Percentiles rank a stretch among this genome's conserved stretches.
These are phyloP conservation scores for Skeletonema menzelii DNA, from an alignment of 108 stramenopile genomes.

Conservation along the genomic window DNA sequence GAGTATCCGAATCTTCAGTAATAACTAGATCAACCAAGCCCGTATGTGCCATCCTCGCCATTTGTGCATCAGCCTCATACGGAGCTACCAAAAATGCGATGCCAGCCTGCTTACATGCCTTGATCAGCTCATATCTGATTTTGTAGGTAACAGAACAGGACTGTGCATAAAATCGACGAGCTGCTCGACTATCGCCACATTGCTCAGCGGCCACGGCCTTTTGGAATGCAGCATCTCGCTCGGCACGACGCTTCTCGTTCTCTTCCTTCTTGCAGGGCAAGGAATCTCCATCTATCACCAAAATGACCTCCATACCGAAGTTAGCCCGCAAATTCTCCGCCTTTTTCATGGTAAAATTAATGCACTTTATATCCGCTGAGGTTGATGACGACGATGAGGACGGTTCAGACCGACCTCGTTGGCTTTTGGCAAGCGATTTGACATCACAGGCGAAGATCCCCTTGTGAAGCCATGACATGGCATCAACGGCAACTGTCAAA, in stretches of 20 bases:
- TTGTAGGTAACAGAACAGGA: constrained; percentile 61
- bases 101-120: constrained; percentile 34
- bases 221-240: constrained; percentile 45
- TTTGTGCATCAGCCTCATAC: constrained; percentile 91
- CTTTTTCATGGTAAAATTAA: constrained; percentile 52
- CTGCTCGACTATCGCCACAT: constrained; percentile 56
- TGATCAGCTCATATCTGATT: constrained; percentile 54
- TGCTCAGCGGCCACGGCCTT: constrained; percentile 47
- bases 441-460: constrained; percentile 53
- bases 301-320: constrained; percentile 55
- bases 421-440: constrained; percentile 36
- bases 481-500: constrained; percentile 57
- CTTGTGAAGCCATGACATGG: constrained; percentile 61
- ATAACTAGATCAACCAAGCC: constrained; percentile 74
- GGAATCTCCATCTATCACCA: constrained; percentile 83
- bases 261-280: constrained; percentile 69
- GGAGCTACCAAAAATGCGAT: constrained; percentile 77
- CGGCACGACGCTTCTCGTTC: constrained; percentile 52
- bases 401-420: constrained; percentile 4
- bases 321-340: constrained; percentile 47
- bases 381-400: neutral
- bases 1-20: constrained; percentile 77
- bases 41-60: constrained; percentile 69
- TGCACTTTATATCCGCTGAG: constrained; percentile 40
- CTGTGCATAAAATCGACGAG: constrained; percentile 53